These are phyloP conservation scores for Diaporthe longicolla DNA, from an alignment of 2,329 filamentous ascomycete species.

Conservation along the genomic window DNA sequence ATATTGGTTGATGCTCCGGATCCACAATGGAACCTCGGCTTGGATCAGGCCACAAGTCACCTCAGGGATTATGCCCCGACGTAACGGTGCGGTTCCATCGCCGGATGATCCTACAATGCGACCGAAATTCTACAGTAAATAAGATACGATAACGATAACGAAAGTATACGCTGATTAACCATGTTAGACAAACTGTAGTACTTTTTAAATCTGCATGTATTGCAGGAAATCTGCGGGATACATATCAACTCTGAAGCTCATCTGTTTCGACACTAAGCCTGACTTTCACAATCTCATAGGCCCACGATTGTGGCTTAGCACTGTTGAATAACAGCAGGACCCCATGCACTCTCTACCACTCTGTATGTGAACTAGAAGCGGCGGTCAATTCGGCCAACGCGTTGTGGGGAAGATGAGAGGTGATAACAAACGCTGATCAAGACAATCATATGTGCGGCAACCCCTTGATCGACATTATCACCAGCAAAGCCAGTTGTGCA, in stretches of 20 bases:
- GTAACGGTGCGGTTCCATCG: neutral
- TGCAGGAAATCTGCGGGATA: neutral
- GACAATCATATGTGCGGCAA: neutral
- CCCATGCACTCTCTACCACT: neutral
- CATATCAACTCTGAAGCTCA: neutral
- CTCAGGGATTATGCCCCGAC: neutral
- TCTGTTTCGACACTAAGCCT: neutral
- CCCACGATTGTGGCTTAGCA: constrained; percentile 26
- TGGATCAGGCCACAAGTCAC: constrained; percentile 6
- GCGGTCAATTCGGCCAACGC: neutral
- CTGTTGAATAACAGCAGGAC: neutral
- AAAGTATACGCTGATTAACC: no score
- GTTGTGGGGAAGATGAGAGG: neutral
- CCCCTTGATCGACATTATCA: neutral
- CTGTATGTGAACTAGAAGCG: neutral
- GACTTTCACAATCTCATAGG: constrained; percentile 14
- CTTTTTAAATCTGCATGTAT: neutral
- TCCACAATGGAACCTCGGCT: neutral
- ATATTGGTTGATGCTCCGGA: neutral
- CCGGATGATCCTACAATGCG: neutral
- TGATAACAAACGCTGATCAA: neutral
- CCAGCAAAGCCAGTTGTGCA: neutral
- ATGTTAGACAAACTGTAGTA: neutral
- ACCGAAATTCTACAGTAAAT: neutral
- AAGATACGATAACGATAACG: neutral